Evolutionary conservation across 2,329 filamentous ascomycete species (phyloP), one percentile per base, ranked within the genome.

Genomic region (Fusarium incarnatum): DNA sequence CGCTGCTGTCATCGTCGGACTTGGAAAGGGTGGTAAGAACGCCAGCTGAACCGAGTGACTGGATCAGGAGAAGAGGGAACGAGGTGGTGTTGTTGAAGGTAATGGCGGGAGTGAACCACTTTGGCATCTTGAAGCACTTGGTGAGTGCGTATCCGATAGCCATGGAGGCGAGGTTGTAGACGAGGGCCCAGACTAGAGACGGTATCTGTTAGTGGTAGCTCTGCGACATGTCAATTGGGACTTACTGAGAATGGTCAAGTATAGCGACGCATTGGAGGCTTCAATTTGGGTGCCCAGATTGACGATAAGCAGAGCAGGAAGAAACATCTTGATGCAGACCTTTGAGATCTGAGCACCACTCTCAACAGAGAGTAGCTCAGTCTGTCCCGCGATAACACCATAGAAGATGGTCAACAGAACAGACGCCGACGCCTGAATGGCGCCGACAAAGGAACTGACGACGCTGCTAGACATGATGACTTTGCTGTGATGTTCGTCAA

Each of bases 311-410:
- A 69, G 55, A 25, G 66, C 66, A 5, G 66, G 66, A 3, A 69
- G 66, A 45, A 69, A 69, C 66, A 69, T 69, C 13, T 69, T 69
- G 50, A 69, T 69, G 28, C 66, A 69, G 32, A 69, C 47, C 40
- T 53, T 65, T 13, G 66, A 69, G 41, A 69, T 69, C 16, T 69
- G 66, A 12, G 65, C 41, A 15, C 66, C 66, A 11, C 65, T 69
- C 46, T 69, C 66, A 8, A 69, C 66, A 6, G 49, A 69, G 13
- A 69, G 66, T 18, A 69, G 65, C 22, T 50, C 65, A 3, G 60
- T 54, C 55, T 69, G 66, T 0, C 65, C 66, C 11, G 66, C 66
- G 18, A 69, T 22, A 16, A 69, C 60, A 41, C 66, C 66, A 28
- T 69, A 69, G 6, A 52, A 65, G 12, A 69, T 69, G n/a, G 66